A percentile compares a stretch with the other conserved stretches of the same genome.
phyloP scores from a whole-genome alignment of 306 rosid species.

The Quercus robur region DNA sequence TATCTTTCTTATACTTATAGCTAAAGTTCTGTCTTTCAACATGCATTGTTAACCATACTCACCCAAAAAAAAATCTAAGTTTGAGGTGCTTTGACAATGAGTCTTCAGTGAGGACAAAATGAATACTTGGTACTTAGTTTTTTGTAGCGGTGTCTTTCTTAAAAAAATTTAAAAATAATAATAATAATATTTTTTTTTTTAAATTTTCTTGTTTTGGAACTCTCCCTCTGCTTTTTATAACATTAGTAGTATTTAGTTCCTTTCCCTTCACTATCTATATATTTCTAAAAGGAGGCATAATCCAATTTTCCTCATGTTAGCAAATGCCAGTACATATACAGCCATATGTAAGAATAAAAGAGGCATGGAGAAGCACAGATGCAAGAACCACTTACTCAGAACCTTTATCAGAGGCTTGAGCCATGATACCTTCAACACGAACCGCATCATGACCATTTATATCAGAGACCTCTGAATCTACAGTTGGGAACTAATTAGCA shows the following conservation, averaged over 20 bases:
- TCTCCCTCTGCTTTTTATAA: background rate
- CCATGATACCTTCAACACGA: constrained; percentile 6
- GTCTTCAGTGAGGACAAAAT: background rate
- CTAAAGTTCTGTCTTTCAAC: background rate
- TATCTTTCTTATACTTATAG: background rate
- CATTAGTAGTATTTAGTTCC: background rate
- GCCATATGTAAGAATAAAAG: background rate
- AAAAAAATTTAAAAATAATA: too few relatives aligned
- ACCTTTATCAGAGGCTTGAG: constrained; percentile 31
- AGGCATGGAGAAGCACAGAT: constrained; percentile 2
- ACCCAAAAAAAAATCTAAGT: background rate
- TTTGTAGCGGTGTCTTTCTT: too few relatives aligned
- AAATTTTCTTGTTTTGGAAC: too few relatives aligned
- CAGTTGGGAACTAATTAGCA: constrained; percentile 17
- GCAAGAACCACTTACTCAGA: constrained; percentile 48
- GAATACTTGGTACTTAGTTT: too few relatives aligned
- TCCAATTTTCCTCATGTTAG: background rate
- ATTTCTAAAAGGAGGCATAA: background rate
- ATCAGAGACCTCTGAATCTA: constrained; percentile 33
- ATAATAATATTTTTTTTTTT: too few relatives aligned
- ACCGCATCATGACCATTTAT: constrained; percentile 22
- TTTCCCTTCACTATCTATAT: background rate
- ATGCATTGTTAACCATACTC: background rate
- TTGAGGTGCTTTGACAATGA: background rate
- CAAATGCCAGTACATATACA: constrained; percentile 11